Conservation (phyloP, 371 early-diverging fungal genomes). For the Mortierella sp. region DNA sequence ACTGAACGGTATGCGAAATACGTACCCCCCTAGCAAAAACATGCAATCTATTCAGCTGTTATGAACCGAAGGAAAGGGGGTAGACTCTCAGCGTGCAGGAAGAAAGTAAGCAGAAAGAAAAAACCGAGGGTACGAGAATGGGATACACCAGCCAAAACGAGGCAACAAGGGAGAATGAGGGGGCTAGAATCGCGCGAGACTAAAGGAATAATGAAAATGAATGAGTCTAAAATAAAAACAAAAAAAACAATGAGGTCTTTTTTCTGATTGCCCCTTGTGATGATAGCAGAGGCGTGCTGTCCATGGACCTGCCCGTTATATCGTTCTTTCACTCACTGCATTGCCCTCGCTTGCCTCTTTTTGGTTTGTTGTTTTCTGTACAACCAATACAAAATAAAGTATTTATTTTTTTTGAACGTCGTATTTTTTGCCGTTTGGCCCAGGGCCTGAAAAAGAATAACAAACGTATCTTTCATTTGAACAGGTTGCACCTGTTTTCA, state of each 20-base stretch:
- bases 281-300: background rate
- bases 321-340: background rate
- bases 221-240: background rate
- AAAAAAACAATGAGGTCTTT: background rate
- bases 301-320: background rate
- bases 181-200: conserved; percentile 3
- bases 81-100: background rate
- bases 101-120: background rate
- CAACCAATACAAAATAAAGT: background rate
- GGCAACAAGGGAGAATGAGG: background rate
- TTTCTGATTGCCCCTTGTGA: background rate
- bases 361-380: background rate
- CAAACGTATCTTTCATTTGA: background rate
- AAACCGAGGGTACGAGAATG: background rate
- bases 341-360: background rate
- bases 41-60: conserved; percentile 3
- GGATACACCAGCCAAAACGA: background rate
- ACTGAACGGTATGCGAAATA: background rate
- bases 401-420: background rate
- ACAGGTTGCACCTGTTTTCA: background rate
- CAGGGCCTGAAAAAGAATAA: background rate
- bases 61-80: background rate
- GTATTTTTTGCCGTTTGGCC: background rate
- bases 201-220: background rate
- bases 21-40: background rate